phyloP scores from a whole-genome alignment of 148 eudicot species.

The Euryodendron excelsum region DNA sequence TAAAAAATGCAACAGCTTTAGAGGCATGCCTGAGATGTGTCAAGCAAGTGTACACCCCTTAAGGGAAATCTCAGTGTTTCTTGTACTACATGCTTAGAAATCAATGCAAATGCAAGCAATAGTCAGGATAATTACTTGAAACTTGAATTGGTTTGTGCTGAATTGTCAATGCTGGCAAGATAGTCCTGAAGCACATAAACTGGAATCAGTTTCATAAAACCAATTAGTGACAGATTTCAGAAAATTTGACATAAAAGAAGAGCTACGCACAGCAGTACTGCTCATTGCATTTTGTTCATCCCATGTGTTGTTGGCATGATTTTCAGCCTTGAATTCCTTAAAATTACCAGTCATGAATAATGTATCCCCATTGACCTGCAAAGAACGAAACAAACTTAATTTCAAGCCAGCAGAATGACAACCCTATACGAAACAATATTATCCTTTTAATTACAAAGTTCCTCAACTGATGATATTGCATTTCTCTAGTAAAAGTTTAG shows the following conservation, averaged over 20 bases:
- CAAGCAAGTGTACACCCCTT: too few relatives aligned
- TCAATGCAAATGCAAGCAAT: background rate
- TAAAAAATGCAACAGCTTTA: too few relatives aligned
- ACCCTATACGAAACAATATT: background rate
- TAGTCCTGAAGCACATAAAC: conserved; percentile 52
- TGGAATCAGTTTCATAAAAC: conserved; percentile 1
- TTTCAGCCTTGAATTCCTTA: conserved; percentile 71
- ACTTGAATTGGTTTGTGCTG: conserved; percentile 42
- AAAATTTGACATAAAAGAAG: background rate
- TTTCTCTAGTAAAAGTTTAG: background rate
- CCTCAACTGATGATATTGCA: background rate
- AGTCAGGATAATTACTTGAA: conserved; percentile 54
- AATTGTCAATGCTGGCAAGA: conserved; percentile 61
- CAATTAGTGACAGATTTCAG: conserved; percentile 2
- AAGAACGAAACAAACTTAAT: conserved; percentile 2
- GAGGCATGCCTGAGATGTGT: too few relatives aligned
- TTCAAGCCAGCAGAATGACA: background rate
- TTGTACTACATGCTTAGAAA: background rate
- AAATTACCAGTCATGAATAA: conserved; percentile 66
- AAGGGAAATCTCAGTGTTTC: too few relatives aligned
- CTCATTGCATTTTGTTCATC: conserved; percentile 65
- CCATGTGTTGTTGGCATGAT: conserved; percentile 57
- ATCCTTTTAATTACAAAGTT: background rate
- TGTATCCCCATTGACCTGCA: conserved; percentile 90
- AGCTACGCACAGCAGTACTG: conserved; percentile 70